Evolutionary conservation across 2,329 filamentous ascomycete species (phyloP).

Genomic region (Cladosporium sp.): DNA sequence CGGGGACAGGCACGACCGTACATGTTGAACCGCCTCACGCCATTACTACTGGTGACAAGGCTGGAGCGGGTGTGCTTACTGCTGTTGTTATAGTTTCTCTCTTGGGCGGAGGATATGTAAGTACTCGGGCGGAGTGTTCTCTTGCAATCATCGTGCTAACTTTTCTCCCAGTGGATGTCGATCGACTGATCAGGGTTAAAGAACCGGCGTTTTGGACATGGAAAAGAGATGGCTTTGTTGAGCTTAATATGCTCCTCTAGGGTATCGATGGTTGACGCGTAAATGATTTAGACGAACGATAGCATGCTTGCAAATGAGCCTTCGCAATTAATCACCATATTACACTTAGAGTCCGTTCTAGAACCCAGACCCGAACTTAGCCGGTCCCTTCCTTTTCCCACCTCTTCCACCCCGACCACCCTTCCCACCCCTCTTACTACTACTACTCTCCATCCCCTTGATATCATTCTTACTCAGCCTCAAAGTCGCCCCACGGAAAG

Average conservation of each 20-base stretch:
- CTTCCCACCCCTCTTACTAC: conserved; percentile 5
- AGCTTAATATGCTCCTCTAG: not conserved
- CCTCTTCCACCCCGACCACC: conserved; percentile 2
- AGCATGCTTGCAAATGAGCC: conserved; percentile 6
- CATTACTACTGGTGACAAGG: conserved; percentile 61
- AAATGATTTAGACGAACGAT: conserved; percentile 9
- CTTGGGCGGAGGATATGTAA: conserved; percentile 17
- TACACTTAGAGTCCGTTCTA: not conserved
- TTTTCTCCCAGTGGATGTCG: conserved; percentile 13
- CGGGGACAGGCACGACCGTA: conserved; percentile 39
- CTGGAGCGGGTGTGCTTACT: conserved; percentile 67
- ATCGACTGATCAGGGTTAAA: not conserved
- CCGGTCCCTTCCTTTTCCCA: conserved; percentile 5
- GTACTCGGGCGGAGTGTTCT: not conserved
- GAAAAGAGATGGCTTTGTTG: not conserved
- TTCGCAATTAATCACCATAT: not conserved
- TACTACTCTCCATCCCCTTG: conserved; percentile 57
- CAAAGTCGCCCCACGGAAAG: conserved; percentile 75
- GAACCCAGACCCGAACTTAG: conserved; percentile 15
- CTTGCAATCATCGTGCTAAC: not conserved
- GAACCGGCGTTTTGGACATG: conserved; percentile 8
- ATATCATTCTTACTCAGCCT: conserved; percentile 78
- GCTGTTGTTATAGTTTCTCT: conserved; percentile 48
- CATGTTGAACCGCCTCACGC: conserved; percentile 25
- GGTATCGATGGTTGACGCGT: conserved; percentile 1